Base-by-base conservation (phyloP, 306 rosid genomes). In the Cicer pinnatifidum region DNA sequence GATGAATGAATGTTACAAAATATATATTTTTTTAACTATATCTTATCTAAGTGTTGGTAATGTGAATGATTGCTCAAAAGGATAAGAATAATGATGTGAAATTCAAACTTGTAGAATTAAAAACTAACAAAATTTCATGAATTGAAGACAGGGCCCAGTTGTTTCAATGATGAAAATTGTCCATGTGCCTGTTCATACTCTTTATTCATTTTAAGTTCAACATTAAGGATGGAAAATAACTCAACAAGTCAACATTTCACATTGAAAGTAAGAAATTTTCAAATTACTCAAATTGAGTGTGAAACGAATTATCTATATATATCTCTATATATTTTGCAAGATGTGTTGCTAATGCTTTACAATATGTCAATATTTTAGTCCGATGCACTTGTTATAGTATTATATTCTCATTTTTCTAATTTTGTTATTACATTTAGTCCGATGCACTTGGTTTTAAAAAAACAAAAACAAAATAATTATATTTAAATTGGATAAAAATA, bases 111-210 rank as follows among this genome's bases (percentile, higher is more conserved):
- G 39, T 51, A 66, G 45, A 19, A 58, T 39, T 9, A 61, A 54
- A 48, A 67, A 51, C 23, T 7, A 68, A 43, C 38, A 53, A 45
- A 67, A 8, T 45, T 59, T 73, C 39, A 43, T 45, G 66, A 61
- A 59, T 35, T 59, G 12, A 39, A 20, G 23, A 69, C 44, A 51
- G 54, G 40, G 51, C 67, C 67, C 9, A 50, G 59, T 76, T 83
- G 57, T 83, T 71, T 50, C 76, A 69, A 71, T 69, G 40, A 28
- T 69, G 52, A 76, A 38, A 71, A 74, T 28, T 67, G 6, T 75
- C 67, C 75, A 69, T 84, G 75, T 85, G 84, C 53, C 71, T 82
- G 80, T 66, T 64, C 28, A 78, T 75, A 28, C 72, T 71, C 66
- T 67, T 38, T 54, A 44, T 11, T 20, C 62, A 48, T 35, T 73